Evolutionary conservation across 805 yeast species (phyloP), one percentile per base, ranked within the genome.

Genomic region (Hanseniaspora hatyaiensis): DNA sequence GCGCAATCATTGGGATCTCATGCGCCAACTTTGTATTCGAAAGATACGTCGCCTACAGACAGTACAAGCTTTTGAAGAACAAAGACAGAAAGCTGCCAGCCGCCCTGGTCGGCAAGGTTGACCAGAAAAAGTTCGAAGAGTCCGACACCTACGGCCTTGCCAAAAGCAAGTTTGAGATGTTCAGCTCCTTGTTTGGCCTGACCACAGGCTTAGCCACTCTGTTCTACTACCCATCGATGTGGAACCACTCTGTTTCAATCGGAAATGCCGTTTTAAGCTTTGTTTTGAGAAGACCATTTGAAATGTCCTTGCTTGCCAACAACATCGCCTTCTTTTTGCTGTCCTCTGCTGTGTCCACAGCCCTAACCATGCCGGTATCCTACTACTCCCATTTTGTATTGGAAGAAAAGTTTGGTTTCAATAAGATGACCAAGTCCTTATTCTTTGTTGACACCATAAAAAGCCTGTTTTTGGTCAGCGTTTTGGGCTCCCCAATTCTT

Each of bases 341-440:
- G 38, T 68, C 79, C 8, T 67, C 79, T 2, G 28, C 33, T n/a
- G 31, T 43, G 6, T 40, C 45, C 5, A 42, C 33, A 22, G 43
- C 85, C 2, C 50, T 77, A 26, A 69, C 75, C 3, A 61, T 82
- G 47, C 98, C 98, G 3, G 59, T 79, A 19, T 70, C 78, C 8
- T 78, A 82, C 61, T 88, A 87, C 65, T 68, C 74, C 50, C 81
- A 82, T 56, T 92, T 92, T 67, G 88, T 87, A 13, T 70, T 92
- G 55, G 98, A 92, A 65, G 95, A 89, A 62, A 77, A 77, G 64
- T 89, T 72, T 58, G 98, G 98, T 1, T 92, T 92, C 68, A 92
- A 92, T 68, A 92, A 92, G 65, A 71, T 76, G 55, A 89, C 96
- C 2, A 52, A 71, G 15, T 65, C 69, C 43, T 68, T 86, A 43